These are phyloP conservation scores for Dalbergia oliveri DNA, from an alignment of 306 rosid species.

Conservation along the genomic window DNA sequence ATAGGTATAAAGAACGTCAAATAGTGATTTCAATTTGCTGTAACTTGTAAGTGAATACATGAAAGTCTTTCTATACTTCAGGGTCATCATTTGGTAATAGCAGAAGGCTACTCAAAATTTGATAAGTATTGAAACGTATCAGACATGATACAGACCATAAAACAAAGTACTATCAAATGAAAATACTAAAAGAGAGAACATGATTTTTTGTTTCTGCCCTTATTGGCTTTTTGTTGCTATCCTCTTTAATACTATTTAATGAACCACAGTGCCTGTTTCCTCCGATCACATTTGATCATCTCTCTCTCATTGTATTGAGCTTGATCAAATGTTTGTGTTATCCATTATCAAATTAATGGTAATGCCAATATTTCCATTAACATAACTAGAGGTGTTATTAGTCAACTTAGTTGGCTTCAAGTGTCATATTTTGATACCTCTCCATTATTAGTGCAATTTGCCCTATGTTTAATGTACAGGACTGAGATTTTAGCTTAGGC, in stretches of 20 bases:
- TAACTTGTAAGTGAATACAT: slow-evolving; percentile 51
- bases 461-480: slow-evolving; percentile 1
- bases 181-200: neutral
- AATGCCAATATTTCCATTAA: slow-evolving; percentile 3
- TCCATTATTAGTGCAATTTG: slow-evolving; percentile 6
- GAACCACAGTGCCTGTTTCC: neutral
- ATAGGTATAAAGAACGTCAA: neutral
- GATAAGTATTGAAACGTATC: neutral
- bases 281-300: neutral
- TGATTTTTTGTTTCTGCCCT: slow-evolving; percentile 5
- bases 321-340: neutral
- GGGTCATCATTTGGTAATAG: slow-evolving; percentile 10
- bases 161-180: neutral
- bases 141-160: neutral
- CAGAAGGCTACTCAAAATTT: slow-evolving; percentile 3
- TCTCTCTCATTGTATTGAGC: neutral
- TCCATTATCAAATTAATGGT: neutral
- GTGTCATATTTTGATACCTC: neutral
- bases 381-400: slow-evolving; percentile 20
- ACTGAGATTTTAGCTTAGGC: slow-evolving; percentile 12
- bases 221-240: neutral
- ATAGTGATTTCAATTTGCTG: slow-evolving; percentile 53
- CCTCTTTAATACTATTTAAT: neutral
- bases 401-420: neutral
- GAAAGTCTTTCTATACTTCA: slow-evolving; percentile 50